A percentile compares a stretch with the other conserved stretches of the same genome.
Conservation (phyloP, 1,284 basidiomycete species). For the Ganoderma sinense region DNA sequence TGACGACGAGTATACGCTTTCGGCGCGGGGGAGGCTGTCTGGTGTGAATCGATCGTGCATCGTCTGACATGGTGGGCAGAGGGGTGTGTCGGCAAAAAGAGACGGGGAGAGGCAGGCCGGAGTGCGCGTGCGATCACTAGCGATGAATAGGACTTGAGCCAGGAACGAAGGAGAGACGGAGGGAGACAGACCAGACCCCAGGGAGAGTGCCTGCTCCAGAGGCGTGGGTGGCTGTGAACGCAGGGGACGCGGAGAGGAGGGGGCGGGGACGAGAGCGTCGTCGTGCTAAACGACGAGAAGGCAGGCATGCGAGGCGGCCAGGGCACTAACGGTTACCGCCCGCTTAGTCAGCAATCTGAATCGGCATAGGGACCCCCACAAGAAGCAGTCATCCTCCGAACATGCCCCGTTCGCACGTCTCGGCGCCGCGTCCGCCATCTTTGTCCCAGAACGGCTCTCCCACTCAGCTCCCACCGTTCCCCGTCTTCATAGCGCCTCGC, state of each 20-base stretch:
- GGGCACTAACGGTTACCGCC: constrained; percentile 27
- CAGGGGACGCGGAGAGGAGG: constrained; percentile 7
- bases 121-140: constrained; percentile 30
- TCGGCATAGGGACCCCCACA: constrained; percentile 23
- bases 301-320: constrained; percentile 31
- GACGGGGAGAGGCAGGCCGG: constrained; percentile 7
- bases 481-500: constrained; percentile 15
- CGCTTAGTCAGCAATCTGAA: constrained; percentile 34
- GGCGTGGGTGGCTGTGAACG: background rate
- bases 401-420: constrained; percentile 19
- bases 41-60: constrained; percentile 44
- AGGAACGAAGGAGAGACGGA: constrained; percentile 19
- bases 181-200: constrained; percentile 22
- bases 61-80: constrained; percentile 49
- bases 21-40: constrained; percentile 29
- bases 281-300: constrained; percentile 36
- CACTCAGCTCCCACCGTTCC: constrained; percentile 1
- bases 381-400: background rate
- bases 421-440: constrained; percentile 1
- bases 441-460: background rate
- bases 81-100: constrained; percentile 8
- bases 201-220: constrained; percentile 24
- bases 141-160: constrained; percentile 15
- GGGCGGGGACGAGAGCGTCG: constrained; percentile 27
- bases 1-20: constrained; percentile 56